Conservation (phyloP, 2,329 filamentous ascomycete species). For the Aureobasidium namibiae region DNA sequence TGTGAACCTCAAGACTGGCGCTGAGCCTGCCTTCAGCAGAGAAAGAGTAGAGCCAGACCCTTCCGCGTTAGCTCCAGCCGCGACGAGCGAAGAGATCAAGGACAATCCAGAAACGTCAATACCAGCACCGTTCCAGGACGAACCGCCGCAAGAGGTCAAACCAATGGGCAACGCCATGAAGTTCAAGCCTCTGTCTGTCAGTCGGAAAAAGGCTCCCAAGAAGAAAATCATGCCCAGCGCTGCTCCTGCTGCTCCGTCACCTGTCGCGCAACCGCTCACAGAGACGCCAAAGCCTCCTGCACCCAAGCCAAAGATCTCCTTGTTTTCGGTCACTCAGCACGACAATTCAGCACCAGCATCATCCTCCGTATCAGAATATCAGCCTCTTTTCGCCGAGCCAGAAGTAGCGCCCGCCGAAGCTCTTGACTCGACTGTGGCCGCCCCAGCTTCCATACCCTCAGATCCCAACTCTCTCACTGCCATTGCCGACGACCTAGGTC, state of each 20-base stretch:
- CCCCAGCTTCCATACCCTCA: conserved; percentile 11
- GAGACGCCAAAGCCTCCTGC: conserved; percentile 15
- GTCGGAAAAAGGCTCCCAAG: conserved; percentile 65
- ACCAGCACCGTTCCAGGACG: conserved; percentile 29
- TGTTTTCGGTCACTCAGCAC: conserved; percentile 56
- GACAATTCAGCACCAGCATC: conserved; percentile 19
- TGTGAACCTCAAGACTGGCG: conserved; percentile 73
- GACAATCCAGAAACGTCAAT: conserved; percentile 28
- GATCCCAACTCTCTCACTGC: conserved; percentile 52
- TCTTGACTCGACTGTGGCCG: not conserved
- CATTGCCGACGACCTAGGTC: conserved; percentile 69
- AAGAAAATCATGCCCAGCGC: conserved; percentile 35
- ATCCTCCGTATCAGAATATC: conserved; percentile 24
- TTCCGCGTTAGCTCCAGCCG: not conserved
- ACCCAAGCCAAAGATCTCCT: conserved; percentile 54
- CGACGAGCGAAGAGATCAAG: conserved; percentile 27
- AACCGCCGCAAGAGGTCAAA: conserved; percentile 54
- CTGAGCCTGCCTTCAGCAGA: conserved; percentile 72
- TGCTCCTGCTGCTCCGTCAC: conserved; percentile 18
- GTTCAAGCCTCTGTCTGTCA: conserved; percentile 84
- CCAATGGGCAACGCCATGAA: conserved; percentile 71
- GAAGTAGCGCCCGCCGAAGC: not conserved
- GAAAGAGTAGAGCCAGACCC: conserved; percentile 30
- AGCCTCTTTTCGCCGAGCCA: conserved; percentile 27
- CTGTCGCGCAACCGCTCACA: conserved; percentile 16